Conservation (phyloP, 2,329 filamentous ascomycete genomes). For the Chlorencoelia australis region DNA sequence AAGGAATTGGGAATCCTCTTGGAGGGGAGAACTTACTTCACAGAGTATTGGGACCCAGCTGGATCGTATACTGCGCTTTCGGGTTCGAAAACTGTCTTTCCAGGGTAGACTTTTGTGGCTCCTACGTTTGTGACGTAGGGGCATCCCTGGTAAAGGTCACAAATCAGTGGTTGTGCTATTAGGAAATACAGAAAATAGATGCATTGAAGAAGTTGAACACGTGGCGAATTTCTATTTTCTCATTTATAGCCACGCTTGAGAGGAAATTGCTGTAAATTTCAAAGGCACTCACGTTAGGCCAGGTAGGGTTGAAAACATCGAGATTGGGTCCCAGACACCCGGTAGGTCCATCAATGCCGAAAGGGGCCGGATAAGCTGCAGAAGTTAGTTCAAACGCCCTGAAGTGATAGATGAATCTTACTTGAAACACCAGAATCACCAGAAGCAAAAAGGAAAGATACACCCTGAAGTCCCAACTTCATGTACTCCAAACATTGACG, state of each 20-base stretch:
- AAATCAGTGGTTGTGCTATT: no score
- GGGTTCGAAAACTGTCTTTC: slow-evolving; percentile 28
- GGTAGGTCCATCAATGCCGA: slow-evolving; percentile 16
- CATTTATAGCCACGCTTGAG: no score
- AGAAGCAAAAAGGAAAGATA: slow-evolving; percentile 36
- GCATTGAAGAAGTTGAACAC: no score
- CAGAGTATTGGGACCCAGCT: slow-evolving; percentile 8
- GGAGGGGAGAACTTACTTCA: no score
- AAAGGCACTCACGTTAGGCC: no score
- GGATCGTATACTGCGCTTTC: slow-evolving; percentile 20
- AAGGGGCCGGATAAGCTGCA: slow-evolving; percentile 8
- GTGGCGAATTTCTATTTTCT: no score
- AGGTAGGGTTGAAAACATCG: slow-evolving; percentile 35
- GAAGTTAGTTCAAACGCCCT: slow-evolving; percentile 1
- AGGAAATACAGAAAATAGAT: no score
- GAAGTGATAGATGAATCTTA: not conserved
- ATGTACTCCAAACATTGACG: slow-evolving; percentile 40
- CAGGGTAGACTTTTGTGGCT: slow-evolving; percentile 22
- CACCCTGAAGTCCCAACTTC: slow-evolving; percentile 39
- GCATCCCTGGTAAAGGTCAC: no score
- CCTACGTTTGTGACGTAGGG: slow-evolving; percentile 35
- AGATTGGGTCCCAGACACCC: slow-evolving; percentile 36
- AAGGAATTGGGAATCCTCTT: no score
- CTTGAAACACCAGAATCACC: slow-evolving; percentile 37
- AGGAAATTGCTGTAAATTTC: no score